phyloP scores from a whole-genome alignment of 2,329 filamentous ascomycete genomes.

The Aphanocladium album region DNA sequence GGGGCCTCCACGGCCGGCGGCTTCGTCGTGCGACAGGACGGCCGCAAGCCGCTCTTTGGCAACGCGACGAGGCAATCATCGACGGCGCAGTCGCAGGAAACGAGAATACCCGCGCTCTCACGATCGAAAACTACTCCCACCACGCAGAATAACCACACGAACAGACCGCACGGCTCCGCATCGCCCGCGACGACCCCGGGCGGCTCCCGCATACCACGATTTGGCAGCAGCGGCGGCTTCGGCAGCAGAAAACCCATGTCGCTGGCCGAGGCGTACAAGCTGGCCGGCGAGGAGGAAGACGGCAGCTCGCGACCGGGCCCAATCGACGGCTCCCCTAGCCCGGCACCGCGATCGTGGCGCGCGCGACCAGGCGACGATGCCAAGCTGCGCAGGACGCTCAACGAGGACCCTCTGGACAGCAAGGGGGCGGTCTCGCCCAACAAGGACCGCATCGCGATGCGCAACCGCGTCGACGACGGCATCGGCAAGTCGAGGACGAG shows the following conservation, averaged over 20 bases:
- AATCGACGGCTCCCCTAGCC: slow-evolving; percentile 45
- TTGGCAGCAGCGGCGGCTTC: slow-evolving; percentile 15
- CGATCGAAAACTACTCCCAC: slow-evolving; percentile 7
- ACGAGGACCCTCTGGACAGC: slow-evolving; percentile 14
- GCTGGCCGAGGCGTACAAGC: slow-evolving; percentile 37
- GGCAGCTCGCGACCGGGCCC: slow-evolving; percentile 17
- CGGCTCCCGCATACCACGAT: slow-evolving; percentile 30
- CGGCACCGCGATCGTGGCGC: slow-evolving; percentile 43
- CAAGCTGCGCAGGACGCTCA: slow-evolving; percentile 24
- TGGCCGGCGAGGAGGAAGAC: slow-evolving; percentile 27
- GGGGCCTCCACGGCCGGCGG: neutral
- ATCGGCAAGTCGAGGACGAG: slow-evolving; percentile 15
- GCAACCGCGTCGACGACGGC: slow-evolving; percentile 9
- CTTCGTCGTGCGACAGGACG: slow-evolving; percentile 1
- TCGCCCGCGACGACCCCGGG: slow-evolving; percentile 17
- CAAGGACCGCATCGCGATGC: slow-evolving; percentile 11
- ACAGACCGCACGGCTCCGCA: slow-evolving; percentile 9
- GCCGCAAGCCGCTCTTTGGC: slow-evolving; percentile 9
- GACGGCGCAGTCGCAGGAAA: slow-evolving; percentile 17
- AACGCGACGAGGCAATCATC: neutral
- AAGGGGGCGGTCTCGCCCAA: neutral
- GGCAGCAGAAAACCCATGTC: slow-evolving; percentile 29
- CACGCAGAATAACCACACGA: slow-evolving; percentile 16
- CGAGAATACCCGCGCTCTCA: neutral
- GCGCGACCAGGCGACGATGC: slow-evolving; percentile 25